Evolutionary conservation across 1,139 yeast species (phyloP).

Genomic region (Taphrina pruni): DNA sequence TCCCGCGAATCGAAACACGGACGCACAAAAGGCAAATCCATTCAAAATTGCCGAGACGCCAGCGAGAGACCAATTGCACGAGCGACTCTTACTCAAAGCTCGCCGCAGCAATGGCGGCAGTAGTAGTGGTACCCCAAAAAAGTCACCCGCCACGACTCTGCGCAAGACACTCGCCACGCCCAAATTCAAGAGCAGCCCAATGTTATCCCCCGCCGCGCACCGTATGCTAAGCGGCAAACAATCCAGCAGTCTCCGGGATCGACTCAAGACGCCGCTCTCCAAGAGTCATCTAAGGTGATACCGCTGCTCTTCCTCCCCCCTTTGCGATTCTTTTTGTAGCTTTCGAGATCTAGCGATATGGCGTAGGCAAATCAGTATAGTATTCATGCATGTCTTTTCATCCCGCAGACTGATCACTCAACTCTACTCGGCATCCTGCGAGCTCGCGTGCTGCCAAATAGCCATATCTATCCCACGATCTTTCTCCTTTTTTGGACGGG

Average conservation of each 20-base stretch:
- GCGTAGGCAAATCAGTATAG: neutral
- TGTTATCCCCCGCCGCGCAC: conserved; percentile 34
- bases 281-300: conserved; percentile 13
- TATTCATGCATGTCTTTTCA: too few relatives aligned
- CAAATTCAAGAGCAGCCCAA: conserved; percentile 35
- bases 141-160: neutral
- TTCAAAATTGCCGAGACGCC: conserved; percentile 45
- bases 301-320: too few relatives aligned
- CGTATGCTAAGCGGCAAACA: conserved; percentile 3
- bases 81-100: conserved; percentile 12
- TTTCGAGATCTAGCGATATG: neutral
- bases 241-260: neutral
- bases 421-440: too few relatives aligned
- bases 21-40: conserved; percentile 23
- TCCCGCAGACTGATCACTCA: too few relatives aligned
- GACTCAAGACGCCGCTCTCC: conserved; percentile 22
- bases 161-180: conserved; percentile 21
- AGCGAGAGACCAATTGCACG: conserved; percentile 40
- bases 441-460: too few relatives aligned
- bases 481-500: too few relatives aligned
- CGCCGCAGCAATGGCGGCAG: neutral
- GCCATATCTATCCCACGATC: too few relatives aligned
- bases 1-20: neutral
- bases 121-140: too few relatives aligned
- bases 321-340: too few relatives aligned